Conservation (phyloP, 2,329 filamentous ascomycete species). For the Aaosphaeria pasadenensis region DNA sequence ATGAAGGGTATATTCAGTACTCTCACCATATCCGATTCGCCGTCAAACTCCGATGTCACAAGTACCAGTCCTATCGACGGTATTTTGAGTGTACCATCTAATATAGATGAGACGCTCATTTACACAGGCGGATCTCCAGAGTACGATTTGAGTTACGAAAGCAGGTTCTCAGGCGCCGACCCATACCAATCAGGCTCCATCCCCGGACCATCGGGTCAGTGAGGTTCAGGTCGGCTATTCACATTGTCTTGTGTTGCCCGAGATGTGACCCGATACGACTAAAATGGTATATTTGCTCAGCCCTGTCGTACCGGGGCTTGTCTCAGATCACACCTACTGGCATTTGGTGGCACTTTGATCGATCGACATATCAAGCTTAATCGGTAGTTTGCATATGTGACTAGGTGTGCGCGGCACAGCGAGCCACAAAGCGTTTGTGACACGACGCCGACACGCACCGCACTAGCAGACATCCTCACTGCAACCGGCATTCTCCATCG, state of each 20-base stretch:
- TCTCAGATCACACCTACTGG: slow-evolving; percentile 19
- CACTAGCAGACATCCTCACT: too few relatives aligned
- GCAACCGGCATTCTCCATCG: too few relatives aligned
- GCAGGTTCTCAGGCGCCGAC: slow-evolving; percentile 15
- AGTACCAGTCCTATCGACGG: slow-evolving; percentile 21
- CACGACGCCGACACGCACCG: too few relatives aligned
- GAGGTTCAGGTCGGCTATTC: background rate
- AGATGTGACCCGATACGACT: background rate
- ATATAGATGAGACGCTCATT: slow-evolving; percentile 15
- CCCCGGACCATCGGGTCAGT: slow-evolving; percentile 10
- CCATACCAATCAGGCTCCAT: slow-evolving; percentile 12
- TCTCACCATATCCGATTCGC: slow-evolving; percentile 36
- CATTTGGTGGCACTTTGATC: slow-evolving; percentile 23
- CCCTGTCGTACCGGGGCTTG: slow-evolving; percentile 13
- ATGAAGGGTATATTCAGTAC: slow-evolving; percentile 65
- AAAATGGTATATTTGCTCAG: slow-evolving; percentile 4
- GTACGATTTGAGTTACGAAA: slow-evolving; percentile 22
- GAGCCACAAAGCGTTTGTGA: too few relatives aligned
- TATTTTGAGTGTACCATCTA: slow-evolving; percentile 6
- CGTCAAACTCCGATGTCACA: slow-evolving; percentile 23
- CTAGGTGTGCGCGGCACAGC: too few relatives aligned
- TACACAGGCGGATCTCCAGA: slow-evolving; percentile 22
- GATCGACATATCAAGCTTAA: slow-evolving; percentile 17
- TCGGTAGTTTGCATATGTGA: slow-evolving; percentile 15
- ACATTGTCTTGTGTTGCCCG: too few relatives aligned